Evolutionary conservation across 2,329 filamentous ascomycete genomes (phyloP).

Genomic region (Fusarium kyushuense): DNA sequence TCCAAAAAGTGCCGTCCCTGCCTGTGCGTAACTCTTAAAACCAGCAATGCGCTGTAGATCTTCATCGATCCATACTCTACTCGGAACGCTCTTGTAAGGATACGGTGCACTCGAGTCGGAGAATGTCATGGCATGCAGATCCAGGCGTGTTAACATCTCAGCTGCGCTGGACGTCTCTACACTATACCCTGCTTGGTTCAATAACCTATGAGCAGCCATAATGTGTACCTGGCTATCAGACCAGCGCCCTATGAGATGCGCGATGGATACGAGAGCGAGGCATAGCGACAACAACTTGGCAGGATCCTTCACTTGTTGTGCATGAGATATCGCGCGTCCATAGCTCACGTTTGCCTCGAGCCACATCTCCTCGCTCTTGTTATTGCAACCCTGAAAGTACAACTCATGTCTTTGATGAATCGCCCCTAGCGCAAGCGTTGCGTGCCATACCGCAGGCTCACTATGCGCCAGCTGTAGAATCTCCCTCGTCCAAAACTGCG

Average conservation of each 20-base stretch:
- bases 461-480: constrained; percentile 52
- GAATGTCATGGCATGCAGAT: constrained; percentile 53
- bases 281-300: constrained; percentile 49
- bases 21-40: constrained; percentile 42
- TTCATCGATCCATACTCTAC: constrained; percentile 27
- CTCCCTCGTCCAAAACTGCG: constrained; percentile 51
- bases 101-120: constrained; percentile 51
- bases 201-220: constrained; percentile 46
- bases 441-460: constrained; percentile 54
- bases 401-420: constrained; percentile 49
- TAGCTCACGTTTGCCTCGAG: constrained; percentile 48
- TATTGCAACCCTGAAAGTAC: constrained; percentile 16
- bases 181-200: constrained; percentile 36
- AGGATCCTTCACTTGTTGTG: constrained; percentile 45
- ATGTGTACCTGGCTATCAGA: constrained; percentile 51
- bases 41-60: constrained; percentile 14
- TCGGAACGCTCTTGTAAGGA: constrained; percentile 36
- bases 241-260: constrained; percentile 51
- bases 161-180: constrained; percentile 33
- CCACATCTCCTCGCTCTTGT: constrained; percentile 18
- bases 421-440: constrained; percentile 52
- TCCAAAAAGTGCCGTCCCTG: constrained; percentile 39
- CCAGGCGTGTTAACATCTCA: constrained; percentile 49
- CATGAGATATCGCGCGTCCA: constrained; percentile 46
- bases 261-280: constrained; percentile 49